phyloP scores from a whole-genome alignment of 768 basidiomycete genomes.

The Lactarius psammicola region DNA sequence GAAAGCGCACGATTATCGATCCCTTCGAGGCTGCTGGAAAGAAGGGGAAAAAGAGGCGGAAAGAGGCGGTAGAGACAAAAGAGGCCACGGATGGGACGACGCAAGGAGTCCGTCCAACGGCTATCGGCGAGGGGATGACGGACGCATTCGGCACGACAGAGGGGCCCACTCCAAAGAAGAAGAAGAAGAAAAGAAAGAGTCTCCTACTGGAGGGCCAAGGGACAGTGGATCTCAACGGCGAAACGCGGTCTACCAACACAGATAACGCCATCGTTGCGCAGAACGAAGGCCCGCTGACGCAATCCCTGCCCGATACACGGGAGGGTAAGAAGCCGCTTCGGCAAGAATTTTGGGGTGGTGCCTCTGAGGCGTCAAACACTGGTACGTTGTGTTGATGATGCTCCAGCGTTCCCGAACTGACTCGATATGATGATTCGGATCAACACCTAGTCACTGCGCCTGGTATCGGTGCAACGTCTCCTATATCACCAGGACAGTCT shows the following conservation, averaged over 20 bases:
- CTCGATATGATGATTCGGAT: background rate
- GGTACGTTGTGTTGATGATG: conserved; percentile 2
- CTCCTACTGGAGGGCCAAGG: background rate
- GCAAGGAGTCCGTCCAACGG: background rate
- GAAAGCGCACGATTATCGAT: conserved; percentile 58
- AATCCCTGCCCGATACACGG: background rate
- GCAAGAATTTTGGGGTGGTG: background rate
- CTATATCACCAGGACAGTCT: background rate
- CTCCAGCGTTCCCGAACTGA: background rate
- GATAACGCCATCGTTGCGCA: background rate
- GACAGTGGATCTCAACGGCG: background rate
- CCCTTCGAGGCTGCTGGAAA: conserved; percentile 47
- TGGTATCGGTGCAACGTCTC: background rate
- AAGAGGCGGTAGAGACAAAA: conserved; percentile 14
- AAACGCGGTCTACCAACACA: background rate
- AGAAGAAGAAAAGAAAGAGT: conserved; percentile 33
- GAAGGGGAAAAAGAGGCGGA: conserved; percentile 48
- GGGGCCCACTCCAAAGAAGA: conserved; percentile 27
- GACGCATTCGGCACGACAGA: background rate
- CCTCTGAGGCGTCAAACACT: background rate
- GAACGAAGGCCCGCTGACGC: background rate
- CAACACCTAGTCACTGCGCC: background rate
- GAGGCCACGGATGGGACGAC: background rate
- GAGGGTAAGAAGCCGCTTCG: background rate
- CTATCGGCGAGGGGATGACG: conserved; percentile 3